A percentile compares a stretch with the other conserved stretches of the same genome.
These are phyloP conservation scores for Somion occarium DNA, from an alignment of 1,284 basidiomycete species.

Conservation along the genomic window DNA sequence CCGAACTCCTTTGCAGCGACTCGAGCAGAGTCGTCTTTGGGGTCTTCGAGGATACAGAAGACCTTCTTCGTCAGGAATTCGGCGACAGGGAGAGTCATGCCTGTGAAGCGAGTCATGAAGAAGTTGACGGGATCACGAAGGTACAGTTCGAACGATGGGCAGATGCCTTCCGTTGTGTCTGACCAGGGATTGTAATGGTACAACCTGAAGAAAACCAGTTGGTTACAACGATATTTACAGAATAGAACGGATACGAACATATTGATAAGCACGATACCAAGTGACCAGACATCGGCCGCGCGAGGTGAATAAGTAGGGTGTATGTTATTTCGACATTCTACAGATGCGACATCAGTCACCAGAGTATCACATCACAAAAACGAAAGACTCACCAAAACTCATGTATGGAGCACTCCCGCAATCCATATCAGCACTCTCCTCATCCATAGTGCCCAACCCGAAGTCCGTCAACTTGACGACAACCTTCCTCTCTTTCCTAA, in stretches of 20 bases:
- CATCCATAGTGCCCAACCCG: slow-evolving; percentile 88
- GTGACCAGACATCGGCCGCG: slow-evolving; percentile 97
- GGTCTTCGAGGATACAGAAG: slow-evolving; percentile 76
- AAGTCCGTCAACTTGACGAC: slow-evolving; percentile 96
- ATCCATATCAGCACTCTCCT: slow-evolving; percentile 92
- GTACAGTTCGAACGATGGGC: slow-evolving; percentile 83
- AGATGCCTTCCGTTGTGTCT: slow-evolving; percentile 77
- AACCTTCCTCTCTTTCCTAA: slow-evolving; percentile 62
- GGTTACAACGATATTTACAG: slow-evolving; percentile 7
- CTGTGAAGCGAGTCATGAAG: slow-evolving; percentile 87
- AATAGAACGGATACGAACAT: slow-evolving; percentile 51
- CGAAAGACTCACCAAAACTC: slow-evolving; percentile 76
- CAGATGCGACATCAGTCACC: slow-evolving; percentile 11
- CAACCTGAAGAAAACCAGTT: slow-evolving; percentile 49
- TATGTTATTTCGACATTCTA: slow-evolving; percentile 97
- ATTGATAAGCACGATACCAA: slow-evolving; percentile 98
- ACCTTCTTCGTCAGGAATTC: slow-evolving; percentile 83
- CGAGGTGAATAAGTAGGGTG: slow-evolving; percentile 90
- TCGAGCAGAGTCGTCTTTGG: slow-evolving; percentile 51
- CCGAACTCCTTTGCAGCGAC: slow-evolving; percentile 84
- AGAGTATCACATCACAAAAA: slow-evolving; percentile 7
- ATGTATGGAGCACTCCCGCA: slow-evolving; percentile 99
- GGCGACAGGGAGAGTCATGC: slow-evolving; percentile 86
- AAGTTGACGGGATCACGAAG: slow-evolving; percentile 78
- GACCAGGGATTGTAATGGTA: slow-evolving; percentile 99